Evolutionary conservation across 2,329 filamentous ascomycete species (phyloP), one percentile per base, ranked within the genome.

Genomic region (Diplodia seriata): DNA sequence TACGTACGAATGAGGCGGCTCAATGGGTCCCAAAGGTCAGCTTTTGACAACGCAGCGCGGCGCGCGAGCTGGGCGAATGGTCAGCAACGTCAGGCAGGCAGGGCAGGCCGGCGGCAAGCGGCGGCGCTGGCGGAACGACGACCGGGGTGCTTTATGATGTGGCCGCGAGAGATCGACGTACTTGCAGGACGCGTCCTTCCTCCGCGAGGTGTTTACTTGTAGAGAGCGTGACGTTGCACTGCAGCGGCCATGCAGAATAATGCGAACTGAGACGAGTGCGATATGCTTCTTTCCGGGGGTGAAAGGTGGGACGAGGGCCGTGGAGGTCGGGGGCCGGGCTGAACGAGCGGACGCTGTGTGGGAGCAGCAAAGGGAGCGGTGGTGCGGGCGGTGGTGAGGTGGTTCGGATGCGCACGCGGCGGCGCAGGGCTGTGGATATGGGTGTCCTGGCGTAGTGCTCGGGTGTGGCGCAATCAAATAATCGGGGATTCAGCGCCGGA

Each of bases 381-480:
- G 64, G 64, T 66, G 33, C n/a, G 53, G 18, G 14, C 33, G 50
- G n/a, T 23, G 63, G 63, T 55, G 51, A 50, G 64, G 51, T 66
- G 64, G 64, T 20, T 36, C 43, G 50, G 65, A 14, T 63, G 56
- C 49, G 36, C 51, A 57, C 47, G 57, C 56, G 66, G 50, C 49
- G 50, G 57, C 51, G 56, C 33, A 55, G 56, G 57, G 66, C 56
- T 63, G 59, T 38, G 59, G 59, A 51, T 63, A 63, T 63, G 26
- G 26, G 26, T 26, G 57, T 38, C 23, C 59, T 67, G 43, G 47
- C 53, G 64, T 57, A 40, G 59, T 63, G 59, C 51, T 57, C 53
- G 56, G 56, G 31, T 55, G 66, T 68, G 66, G 66, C 66, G 66
- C 66, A 68, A 55, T 68, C 66, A 68, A 68, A 68, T 63, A 67